Evolutionary conservation across 495 filamentous ascomycete species (phyloP), one percentile per base, ranked within the genome.

Genomic region (Talaromyces liani): DNA sequence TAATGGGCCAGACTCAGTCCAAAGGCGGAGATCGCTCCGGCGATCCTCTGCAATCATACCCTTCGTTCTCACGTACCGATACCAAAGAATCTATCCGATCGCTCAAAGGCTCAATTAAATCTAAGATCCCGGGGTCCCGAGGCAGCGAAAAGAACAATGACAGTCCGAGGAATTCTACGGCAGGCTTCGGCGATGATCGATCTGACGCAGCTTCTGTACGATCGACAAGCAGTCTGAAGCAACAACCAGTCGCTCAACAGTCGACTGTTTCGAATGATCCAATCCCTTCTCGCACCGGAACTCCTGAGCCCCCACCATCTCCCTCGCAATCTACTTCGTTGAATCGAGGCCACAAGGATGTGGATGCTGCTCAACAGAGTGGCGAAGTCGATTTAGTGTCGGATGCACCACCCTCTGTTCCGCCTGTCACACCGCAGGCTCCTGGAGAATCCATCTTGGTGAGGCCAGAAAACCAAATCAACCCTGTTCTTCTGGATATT

Each of bases 301-400:
- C 86, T 27, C 79, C 85, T 16, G 80, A 90, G 65, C 93, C 91
- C 6, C 93, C 94, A 7, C 95, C 94, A 61, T 97, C 93, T 2
- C 95, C 94, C 2, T 85, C 92, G 29, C 85, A 93, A 69, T 93
- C 90, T 24, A 80, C 84, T 60, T 91, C 91, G 16, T 75, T 96
- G 66, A 89, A 91, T 47, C 73, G 80, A 65, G 88, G 88, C 7
- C 88, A 93, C 67, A 85, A 90, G 67, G 87, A 92, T 77, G 84
- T 98, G 34, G 81, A 84, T 58, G 87, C 87, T 24, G 93, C 92
- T 63, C 88, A 94, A 71, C 84, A 88, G 61, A 90, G 85, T 64
- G 92, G 91, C 24, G 94, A 98, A 76, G 92, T 99, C 16, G 95
- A 96, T 69, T 85, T 91, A 67, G 91, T 99, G 4, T 98, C 94